Conservation (phyloP, 225 moss, liverwort and hornwort species). For the Sphagnum tenellum region DNA sequence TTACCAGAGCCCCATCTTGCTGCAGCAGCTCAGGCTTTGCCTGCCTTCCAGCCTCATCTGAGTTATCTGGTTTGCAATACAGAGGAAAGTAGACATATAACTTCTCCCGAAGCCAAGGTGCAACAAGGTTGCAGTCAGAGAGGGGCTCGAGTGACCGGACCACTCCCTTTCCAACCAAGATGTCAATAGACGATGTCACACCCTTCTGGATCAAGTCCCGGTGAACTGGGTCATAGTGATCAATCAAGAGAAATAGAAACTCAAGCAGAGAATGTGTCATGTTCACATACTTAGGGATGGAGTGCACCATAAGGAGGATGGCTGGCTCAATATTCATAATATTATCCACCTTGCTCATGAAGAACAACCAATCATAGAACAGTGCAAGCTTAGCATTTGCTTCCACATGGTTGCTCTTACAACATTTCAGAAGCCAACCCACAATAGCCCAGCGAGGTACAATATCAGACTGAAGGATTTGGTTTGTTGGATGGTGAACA, state of each 20-base stretch:
- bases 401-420: slow-evolving; percentile 93
- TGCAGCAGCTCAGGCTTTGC: slow-evolving; percentile 45
- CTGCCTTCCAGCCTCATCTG: slow-evolving; percentile 47
- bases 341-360: slow-evolving; percentile 80
- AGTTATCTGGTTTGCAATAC: slow-evolving; percentile 64
- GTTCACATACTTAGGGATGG: slow-evolving; percentile 97
- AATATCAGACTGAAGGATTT: slow-evolving; percentile 94
- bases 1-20: slow-evolving; percentile 38
- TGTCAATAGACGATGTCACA: slow-evolving; percentile 85
- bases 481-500: slow-evolving; percentile 92
- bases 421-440: slow-evolving; percentile 96
- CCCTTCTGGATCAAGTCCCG: slow-evolving; percentile 85
- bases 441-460: slow-evolving; percentile 98
- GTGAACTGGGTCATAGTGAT: slow-evolving; percentile 84
- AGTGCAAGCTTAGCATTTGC: slow-evolving; percentile 96
- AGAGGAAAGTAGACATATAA: slow-evolving; percentile 57
- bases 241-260: slow-evolving; percentile 85
- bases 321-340: slow-evolving; percentile 99
- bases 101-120: slow-evolving; percentile 72
- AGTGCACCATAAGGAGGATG: slow-evolving; percentile 86
- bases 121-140: slow-evolving; percentile 52
- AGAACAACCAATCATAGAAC: slow-evolving; percentile 98
- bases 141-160: slow-evolving; percentile 88
- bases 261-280: slow-evolving; percentile 94
- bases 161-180: slow-evolving; percentile 90